Percentiles rank a stretch among this genome's conserved stretches.
Conservation (phyloP, 768 basidiomycete genomes). For the Austroboletus festivus region DNA sequence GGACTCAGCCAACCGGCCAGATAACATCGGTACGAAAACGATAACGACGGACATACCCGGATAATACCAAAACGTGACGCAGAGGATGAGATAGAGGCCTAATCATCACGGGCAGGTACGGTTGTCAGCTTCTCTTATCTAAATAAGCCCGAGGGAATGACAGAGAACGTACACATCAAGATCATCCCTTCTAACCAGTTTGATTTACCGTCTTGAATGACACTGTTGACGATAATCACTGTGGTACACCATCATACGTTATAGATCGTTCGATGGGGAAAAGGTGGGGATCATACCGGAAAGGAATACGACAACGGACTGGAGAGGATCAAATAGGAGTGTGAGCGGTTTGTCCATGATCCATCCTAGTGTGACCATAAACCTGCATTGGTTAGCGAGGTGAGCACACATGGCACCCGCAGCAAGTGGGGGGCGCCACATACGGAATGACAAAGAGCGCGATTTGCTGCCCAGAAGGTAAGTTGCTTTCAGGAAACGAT, state of each 20-base stretch:
- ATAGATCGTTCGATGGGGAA: not conserved
- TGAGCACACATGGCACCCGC: constrained; percentile 9
- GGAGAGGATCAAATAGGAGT: constrained; percentile 84
- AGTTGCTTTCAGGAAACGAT: not conserved
- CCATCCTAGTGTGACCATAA: constrained; percentile 80
- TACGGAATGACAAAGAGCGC: constrained; percentile 66
- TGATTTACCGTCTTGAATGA: constrained; percentile 80
- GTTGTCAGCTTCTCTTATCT: too few species aligned
- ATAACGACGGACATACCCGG: constrained; percentile 34
- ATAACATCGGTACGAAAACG: not conserved
- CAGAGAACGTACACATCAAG: constrained; percentile 51
- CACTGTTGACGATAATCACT: constrained; percentile 84
- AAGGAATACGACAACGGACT: constrained; percentile 43
- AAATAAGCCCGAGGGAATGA: not conserved
- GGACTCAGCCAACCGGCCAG: not conserved
- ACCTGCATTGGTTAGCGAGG: constrained; percentile 35
- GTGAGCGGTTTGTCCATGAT: constrained; percentile 73
- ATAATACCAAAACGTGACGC: constrained; percentile 53
- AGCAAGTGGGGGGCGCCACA: constrained; percentile 16
- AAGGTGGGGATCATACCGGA: constrained; percentile 21
- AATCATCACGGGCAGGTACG: too few species aligned
- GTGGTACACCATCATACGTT: not conserved
- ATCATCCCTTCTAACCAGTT: constrained; percentile 93
- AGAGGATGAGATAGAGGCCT: constrained; percentile 57
- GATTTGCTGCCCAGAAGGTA: constrained; percentile 54